Evolutionary conservation across 192 early-diverging fungal genomes (phyloP).

Genomic region (Podila verticillata): DNA sequence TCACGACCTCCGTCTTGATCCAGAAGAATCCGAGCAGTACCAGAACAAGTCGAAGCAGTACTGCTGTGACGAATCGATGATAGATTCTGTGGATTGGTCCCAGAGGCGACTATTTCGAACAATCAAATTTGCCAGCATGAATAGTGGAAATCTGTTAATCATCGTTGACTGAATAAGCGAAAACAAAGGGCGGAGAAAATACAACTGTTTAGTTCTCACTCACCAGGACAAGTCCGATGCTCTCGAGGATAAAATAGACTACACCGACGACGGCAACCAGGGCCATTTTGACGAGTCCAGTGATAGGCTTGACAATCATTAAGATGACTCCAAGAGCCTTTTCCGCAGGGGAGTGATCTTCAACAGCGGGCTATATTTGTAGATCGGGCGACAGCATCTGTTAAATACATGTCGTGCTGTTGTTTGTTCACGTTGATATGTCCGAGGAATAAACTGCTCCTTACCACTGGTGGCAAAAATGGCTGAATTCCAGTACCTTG

Average conservation of each 20-base stretch:
- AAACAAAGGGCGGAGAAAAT: not conserved
- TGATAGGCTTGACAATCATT: constrained; percentile 57
- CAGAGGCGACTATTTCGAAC: constrained; percentile 31
- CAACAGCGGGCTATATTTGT: constrained; percentile 57
- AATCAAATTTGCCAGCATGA: not conserved
- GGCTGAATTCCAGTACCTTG: constrained; percentile 91
- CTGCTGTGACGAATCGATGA: constrained; percentile 37
- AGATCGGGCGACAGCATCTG: not conserved
- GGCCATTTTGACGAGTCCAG: constrained; percentile 54
- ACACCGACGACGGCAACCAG: constrained; percentile 45
- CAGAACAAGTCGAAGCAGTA: constrained; percentile 67
- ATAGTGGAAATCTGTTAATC: not conserved
- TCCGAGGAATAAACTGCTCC: not conserved
- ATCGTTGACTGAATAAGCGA: not conserved
- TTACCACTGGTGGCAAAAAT: constrained; percentile 81
- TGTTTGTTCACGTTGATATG: no score
- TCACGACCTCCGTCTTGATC: constrained; percentile 70
- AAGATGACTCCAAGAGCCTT: constrained; percentile 39
- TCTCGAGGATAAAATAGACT: constrained; percentile 54
- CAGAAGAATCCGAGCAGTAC: constrained; percentile 79
- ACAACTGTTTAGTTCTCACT: not conserved
- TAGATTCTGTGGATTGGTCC: constrained; percentile 49
- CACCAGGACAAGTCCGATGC: constrained; percentile 57
- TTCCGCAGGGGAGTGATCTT: constrained; percentile 45
- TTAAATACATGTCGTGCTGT: not conserved